These are phyloP conservation scores for Tausonia pullulans DNA, from an alignment of 1,284 basidiomycete species.

Conservation along the genomic window DNA sequence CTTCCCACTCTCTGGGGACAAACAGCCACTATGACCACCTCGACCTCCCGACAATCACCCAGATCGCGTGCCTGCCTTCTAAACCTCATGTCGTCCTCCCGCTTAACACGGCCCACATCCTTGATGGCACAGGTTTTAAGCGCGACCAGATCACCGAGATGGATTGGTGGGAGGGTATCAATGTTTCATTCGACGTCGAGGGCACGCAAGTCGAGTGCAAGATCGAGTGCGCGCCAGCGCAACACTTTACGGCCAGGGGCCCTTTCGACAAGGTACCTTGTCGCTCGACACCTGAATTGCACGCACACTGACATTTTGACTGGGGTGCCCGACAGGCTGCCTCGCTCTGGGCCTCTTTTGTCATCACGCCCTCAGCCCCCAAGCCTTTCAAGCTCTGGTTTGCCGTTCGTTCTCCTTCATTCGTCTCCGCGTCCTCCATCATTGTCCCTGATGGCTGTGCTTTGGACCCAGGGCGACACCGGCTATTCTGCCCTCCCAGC, in stretches of 20 bases:
- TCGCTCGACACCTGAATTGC: slow-evolving; percentile 21
- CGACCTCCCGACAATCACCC: slow-evolving; percentile 46
- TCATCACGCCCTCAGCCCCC: slow-evolving; percentile 18
- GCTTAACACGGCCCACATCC: slow-evolving; percentile 46
- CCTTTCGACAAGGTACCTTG: slow-evolving; percentile 40
- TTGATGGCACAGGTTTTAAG: slow-evolving; percentile 36
- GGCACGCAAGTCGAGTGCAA: background rate
- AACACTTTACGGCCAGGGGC: slow-evolving; percentile 46
- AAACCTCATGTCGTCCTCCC: slow-evolving; percentile 52
- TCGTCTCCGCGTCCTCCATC: no score
- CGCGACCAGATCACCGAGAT: slow-evolving; percentile 43
- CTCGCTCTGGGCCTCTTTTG: slow-evolving; percentile 12
- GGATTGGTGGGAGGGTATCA: slow-evolving; percentile 57
- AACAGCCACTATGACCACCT: slow-evolving; percentile 33
- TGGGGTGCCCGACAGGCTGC: slow-evolving; percentile 8
- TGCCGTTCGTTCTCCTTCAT: background rate
- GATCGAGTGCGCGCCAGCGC: slow-evolving; percentile 39
- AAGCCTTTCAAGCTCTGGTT: slow-evolving; percentile 26
- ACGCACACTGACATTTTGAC: background rate
- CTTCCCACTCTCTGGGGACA: background rate
- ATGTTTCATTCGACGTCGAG: slow-evolving; percentile 32
- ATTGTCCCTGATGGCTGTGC: slow-evolving; percentile 23
- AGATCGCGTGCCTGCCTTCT: slow-evolving; percentile 32
- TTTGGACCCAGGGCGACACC: slow-evolving; percentile 59
- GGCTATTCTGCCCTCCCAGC: slow-evolving; percentile 36